Percentiles rank a stretch among this genome's conserved stretches.
Evolutionary conservation across 768 basidiomycete species (phyloP).

Genomic region (Tylopilus subfusipes): DNA sequence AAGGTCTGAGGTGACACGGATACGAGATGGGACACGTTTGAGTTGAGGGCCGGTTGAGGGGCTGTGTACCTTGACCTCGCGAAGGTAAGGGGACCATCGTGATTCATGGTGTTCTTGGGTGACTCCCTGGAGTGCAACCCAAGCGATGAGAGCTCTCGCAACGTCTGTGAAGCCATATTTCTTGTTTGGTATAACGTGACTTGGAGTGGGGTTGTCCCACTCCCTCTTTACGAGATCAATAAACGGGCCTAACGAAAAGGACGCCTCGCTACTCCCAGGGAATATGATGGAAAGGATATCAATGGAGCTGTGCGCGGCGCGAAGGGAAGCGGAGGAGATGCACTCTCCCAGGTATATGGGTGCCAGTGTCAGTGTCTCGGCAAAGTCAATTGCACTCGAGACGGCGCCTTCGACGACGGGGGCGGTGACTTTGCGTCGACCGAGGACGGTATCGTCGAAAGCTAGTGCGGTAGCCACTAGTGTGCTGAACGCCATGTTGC

Average conservation of each 20-base stretch:
- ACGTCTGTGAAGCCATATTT: slow-evolving; percentile 64
- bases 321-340: slow-evolving; percentile 68
- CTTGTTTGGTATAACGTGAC: slow-evolving; percentile 52
- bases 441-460: slow-evolving; percentile 66
- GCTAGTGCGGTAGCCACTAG: slow-evolving; percentile 55
- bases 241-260: slow-evolving; percentile 78
- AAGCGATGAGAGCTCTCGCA: slow-evolving; percentile 68
- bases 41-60: slow-evolving; percentile 31
- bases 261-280: slow-evolving; percentile 72
- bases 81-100: slow-evolving; percentile 61
- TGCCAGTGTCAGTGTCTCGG: slow-evolving; percentile 69
- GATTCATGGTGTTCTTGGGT: slow-evolving; percentile 80
- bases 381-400: slow-evolving; percentile 56
- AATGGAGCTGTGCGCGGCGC: slow-evolving; percentile 72
- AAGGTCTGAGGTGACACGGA: slow-evolving; percentile 71
- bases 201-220: slow-evolving; percentile 56
- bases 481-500: slow-evolving; percentile 55
- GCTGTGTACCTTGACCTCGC: slow-evolving; percentile 62
- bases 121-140: slow-evolving; percentile 77
- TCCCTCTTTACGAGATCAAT: slow-evolving; percentile 77
- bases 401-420: slow-evolving; percentile 57
- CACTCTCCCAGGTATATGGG: slow-evolving; percentile 76
- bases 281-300: slow-evolving; percentile 71
- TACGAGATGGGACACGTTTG: slow-evolving; percentile 44
- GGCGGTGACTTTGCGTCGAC: slow-evolving; percentile 55